Evolutionary conservation across 164 flowering plant species (phyloP).

Genomic region (Piper longum): DNA sequence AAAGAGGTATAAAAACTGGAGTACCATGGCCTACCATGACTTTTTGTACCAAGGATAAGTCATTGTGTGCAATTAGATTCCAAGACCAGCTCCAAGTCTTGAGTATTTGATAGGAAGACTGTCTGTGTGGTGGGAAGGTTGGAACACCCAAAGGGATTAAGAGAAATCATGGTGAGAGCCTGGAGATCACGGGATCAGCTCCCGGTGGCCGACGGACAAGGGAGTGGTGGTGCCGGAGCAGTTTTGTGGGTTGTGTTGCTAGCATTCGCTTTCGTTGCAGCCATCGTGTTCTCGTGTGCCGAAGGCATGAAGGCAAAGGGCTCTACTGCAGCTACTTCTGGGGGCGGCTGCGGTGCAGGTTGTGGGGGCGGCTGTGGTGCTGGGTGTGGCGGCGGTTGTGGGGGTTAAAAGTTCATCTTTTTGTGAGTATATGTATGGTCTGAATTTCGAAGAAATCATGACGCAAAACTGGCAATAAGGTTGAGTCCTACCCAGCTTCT

Average conservation of each 20-base stretch:
- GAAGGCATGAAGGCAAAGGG: conserved; percentile 12
- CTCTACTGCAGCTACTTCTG: conserved; percentile 16
- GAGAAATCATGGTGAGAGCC: conserved; percentile 6
- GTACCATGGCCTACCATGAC: not conserved
- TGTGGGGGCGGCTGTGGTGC: too few species aligned
- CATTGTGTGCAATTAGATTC: not conserved
- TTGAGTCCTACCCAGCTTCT: too few species aligned
- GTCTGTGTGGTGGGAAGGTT: not conserved
- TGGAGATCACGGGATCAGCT: not conserved
- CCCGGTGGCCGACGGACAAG: too few species aligned
- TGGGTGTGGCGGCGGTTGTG: too few species aligned
- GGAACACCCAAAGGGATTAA: not conserved
- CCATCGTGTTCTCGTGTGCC: conserved; percentile 34
- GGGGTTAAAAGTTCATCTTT: too few species aligned
- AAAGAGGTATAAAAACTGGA: not conserved
- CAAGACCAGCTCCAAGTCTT: not conserved
- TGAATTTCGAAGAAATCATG: too few species aligned
- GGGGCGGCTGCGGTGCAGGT: conserved; percentile 3
- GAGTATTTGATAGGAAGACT: not conserved
- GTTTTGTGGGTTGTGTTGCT: conserved; percentile 24
- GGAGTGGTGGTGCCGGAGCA: conserved; percentile 1
- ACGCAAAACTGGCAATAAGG: too few species aligned
- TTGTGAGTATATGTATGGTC: too few species aligned
- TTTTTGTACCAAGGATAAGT: not conserved
- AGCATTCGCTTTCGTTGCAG: conserved; percentile 16